Conservation (phyloP, 2,329 filamentous ascomycete genomes). For the Falciphora oryzae region DNA sequence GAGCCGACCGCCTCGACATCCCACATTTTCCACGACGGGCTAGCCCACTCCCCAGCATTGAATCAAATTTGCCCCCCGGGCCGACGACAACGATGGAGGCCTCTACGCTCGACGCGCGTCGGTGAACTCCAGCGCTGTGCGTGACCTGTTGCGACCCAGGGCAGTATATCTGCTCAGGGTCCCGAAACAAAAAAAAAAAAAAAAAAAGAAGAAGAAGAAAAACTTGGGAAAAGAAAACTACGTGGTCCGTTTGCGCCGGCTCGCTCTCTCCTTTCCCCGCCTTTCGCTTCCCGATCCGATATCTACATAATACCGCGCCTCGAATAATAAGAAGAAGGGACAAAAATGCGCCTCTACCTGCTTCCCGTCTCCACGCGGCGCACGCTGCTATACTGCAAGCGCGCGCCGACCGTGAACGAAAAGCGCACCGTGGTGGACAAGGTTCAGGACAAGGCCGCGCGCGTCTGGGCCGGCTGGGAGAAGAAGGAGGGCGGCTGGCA, state of each 20-base stretch:
- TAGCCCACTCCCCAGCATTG: neutral
- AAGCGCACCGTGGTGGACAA: constrained; percentile 59
- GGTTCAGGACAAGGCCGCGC: constrained; percentile 62
- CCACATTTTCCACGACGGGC: neutral
- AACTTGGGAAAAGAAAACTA: neutral
- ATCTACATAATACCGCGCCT: neutral
- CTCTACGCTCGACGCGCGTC: neutral
- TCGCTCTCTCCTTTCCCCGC: neutral
- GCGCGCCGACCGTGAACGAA: constrained; percentile 49
- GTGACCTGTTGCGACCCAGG: neutral
- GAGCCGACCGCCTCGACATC: neutral
- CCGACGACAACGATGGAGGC: neutral
- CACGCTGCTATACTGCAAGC: constrained; percentile 88
- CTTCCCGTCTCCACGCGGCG: constrained; percentile 88
- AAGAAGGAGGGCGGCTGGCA: constrained; percentile 81
- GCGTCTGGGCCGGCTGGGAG: constrained; percentile 84
- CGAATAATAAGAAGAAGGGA: neutral
- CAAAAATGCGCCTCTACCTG: constrained; percentile 81
- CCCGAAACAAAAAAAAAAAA: neutral
- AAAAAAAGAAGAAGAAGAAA: neutral
- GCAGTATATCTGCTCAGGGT: neutral
- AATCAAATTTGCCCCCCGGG: neutral
- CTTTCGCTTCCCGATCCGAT: neutral
- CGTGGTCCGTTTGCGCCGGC: neutral
- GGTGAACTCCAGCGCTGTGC: neutral